Percentiles rank a stretch among this genome's conserved stretches.
Evolutionary conservation across 2,329 filamentous ascomycete species (phyloP).

Genomic region (Arthrobotrys conoides): DNA sequence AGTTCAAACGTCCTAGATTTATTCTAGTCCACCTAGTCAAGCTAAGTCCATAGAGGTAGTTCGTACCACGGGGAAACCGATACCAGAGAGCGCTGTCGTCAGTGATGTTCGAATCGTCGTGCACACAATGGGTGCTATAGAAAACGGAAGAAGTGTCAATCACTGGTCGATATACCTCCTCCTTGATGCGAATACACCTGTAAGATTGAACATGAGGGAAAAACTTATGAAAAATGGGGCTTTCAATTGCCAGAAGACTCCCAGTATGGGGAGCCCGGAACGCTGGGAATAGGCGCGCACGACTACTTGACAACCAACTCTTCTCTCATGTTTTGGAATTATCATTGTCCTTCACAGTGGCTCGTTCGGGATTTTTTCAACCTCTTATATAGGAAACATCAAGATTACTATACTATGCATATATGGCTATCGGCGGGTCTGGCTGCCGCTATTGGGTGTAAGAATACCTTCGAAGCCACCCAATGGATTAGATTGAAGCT

Average conservation of each 20-base stretch:
- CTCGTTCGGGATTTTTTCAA: not conserved
- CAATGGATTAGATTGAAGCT: not conserved
- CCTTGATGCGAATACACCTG: not conserved
- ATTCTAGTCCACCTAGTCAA: no score
- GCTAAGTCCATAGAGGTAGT: no score
- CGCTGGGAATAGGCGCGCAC: not conserved
- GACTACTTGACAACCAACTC: not conserved
- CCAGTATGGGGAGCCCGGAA: not conserved
- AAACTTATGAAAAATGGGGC: not conserved
- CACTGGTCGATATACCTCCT: not conserved
- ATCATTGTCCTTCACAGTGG: not conserved
- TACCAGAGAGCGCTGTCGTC: not conserved
- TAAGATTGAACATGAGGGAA: not conserved
- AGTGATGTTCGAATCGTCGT: not conserved
- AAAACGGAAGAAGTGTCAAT: not conserved
- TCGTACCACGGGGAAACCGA: not conserved
- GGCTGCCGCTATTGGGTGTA: slow-evolving; percentile 3
- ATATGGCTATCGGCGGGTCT: not conserved
- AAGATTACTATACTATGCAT: slow-evolving; percentile 12
- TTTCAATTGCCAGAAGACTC: not conserved
- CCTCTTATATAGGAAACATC: not conserved
- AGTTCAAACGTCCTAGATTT: no score
- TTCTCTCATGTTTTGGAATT: not conserved
- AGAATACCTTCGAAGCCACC: not conserved
- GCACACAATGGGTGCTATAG: not conserved